Conservation (phyloP, 768 basidiomycete genomes). For the Lactarius evosmus region DNA sequence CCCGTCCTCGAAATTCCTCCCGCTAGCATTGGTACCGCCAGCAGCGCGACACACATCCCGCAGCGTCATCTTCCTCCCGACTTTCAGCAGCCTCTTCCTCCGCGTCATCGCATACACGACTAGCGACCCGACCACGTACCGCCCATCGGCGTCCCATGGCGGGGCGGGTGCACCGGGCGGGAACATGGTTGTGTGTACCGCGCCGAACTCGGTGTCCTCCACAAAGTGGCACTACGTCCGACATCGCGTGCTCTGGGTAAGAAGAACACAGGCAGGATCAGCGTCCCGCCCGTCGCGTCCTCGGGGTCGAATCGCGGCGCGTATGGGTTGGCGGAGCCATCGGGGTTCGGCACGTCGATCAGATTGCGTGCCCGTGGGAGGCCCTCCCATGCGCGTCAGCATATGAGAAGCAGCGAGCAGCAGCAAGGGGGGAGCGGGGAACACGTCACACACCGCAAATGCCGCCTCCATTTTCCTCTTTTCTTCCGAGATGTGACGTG, state of each 20-base stretch:
- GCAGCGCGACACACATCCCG: slow-evolving; percentile 68
- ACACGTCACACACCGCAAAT: slow-evolving; percentile 52
- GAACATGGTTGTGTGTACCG: slow-evolving; percentile 80
- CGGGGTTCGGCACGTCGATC: slow-evolving; percentile 50
- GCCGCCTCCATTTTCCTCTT: slow-evolving; percentile 54
- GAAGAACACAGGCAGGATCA: slow-evolving; percentile 87
- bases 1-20: slow-evolving; percentile 71
- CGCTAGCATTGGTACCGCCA: slow-evolving; percentile 38
- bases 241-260: slow-evolving; percentile 87
- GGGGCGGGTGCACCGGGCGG: slow-evolving; percentile 63
- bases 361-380: slow-evolving; percentile 66
- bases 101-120: slow-evolving; percentile 82
- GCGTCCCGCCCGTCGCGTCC: slow-evolving; percentile 53
- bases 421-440: not conserved
- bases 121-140: slow-evolving; percentile 63
- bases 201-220: slow-evolving; percentile 79
- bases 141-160: slow-evolving; percentile 68
- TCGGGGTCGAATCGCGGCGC: slow-evolving; percentile 64
- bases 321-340: slow-evolving; percentile 52
- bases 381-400: slow-evolving; percentile 14
- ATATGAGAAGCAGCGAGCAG: slow-evolving; percentile 8
- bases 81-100: slow-evolving; percentile 75
- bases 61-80: slow-evolving; percentile 88
- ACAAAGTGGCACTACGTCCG: slow-evolving; percentile 88
- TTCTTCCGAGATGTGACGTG: slow-evolving; percentile 50